Evolutionary conservation across 371 early-diverging fungal genomes (phyloP), one percentile per base, ranked within the genome.

Genomic region (Circinella umbellata): DNA sequence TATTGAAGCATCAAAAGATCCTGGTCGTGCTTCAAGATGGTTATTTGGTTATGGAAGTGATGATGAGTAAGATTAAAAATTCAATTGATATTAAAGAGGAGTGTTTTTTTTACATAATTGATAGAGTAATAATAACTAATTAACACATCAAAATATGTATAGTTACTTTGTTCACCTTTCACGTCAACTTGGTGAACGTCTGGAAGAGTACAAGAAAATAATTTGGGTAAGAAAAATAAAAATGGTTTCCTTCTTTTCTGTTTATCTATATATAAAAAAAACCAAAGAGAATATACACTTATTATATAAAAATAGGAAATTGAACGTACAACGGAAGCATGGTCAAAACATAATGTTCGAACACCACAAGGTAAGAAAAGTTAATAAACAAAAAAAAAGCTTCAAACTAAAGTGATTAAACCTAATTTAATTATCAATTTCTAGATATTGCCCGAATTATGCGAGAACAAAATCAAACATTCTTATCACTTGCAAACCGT

Each of bases 381-480:
- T n/a, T n/a, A n/a, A n/a, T n/a, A n/a, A n/a, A n/a, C n/a, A n/a
- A n/a, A n/a, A n/a, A n/a, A n/a, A 27, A 27, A 27, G 2, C 27
- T 27, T 27, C 27, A 27, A 27, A 27, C 27, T 2, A 27, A 27
- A 27, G 27, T 27, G 27, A 27, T 27, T 27, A 27, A 0, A 27
- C 27, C 27, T 27, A 27, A 27, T 27, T 27, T 27, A 27, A 27
- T 27, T 27, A 1, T 27, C 0, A 27, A 1, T 27, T 27, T 27
- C 2, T 61, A 86, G 87, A 85, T 63, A 78, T 88, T 70, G 83
- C 84, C 9, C 80, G 80, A 54, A 86, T 88, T 37, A 74, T 92
- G 77, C 77, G 84, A 59, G 76, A 79, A 66, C 93, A 92, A 67
- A 86, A 92, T 67, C 79, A 86, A 35, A 81, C 85, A 10, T 90